Base-by-base conservation (phyloP, 2,329 filamentous ascomycete genomes). In the Daldinia sp. region DNA sequence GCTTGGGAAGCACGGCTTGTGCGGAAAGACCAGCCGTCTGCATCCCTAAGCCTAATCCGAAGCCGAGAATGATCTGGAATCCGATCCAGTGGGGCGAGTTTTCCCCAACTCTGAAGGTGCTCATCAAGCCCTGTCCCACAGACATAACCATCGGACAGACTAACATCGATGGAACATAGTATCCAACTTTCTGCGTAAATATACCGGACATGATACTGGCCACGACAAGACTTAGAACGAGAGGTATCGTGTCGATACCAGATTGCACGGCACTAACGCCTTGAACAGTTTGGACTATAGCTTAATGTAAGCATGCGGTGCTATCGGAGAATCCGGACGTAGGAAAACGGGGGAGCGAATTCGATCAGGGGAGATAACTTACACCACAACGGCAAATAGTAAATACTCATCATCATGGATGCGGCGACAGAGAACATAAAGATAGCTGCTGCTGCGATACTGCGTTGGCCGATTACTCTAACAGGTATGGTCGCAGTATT, bases 121-220 rank as follows among this genome's bases (percentile, higher is more conserved):
- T 86, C 68, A 89, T 77, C 10, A 89, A 79, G 1, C 87, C 87
- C 51, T 83, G 77, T 19, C 85, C 85, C 7, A 85, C 66, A 5
- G 83, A 76, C 78, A 81, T 81, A 66, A 85, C 73, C 63, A 78
- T 77, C 2, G 85, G 80, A 6, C 80, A 80, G 13, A 80, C 39
- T 13, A 87, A 76, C 83, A 87, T 86, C 17, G 80, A 80, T 0
- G 83, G 86, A 3, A 82, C 81, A 64, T 89, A 89, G 72, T 89
- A 88, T 32, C 87, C 87, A 25, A 86, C 76, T 54, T 79, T 80
- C 53, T 84, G 81, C 1, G 83, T 86, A 37, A 79, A 64, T 0
- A 74, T 73, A 25, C 85, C 85, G 2, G 82, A 79, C 0, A 81
- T 30, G 21, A 85, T 77, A 54, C 80, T 82, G n/a, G 80, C 81